These are phyloP conservation scores for Prototheca wickerhamii DNA, from an alignment of 163 green algal species.

Conservation along the genomic window DNA sequence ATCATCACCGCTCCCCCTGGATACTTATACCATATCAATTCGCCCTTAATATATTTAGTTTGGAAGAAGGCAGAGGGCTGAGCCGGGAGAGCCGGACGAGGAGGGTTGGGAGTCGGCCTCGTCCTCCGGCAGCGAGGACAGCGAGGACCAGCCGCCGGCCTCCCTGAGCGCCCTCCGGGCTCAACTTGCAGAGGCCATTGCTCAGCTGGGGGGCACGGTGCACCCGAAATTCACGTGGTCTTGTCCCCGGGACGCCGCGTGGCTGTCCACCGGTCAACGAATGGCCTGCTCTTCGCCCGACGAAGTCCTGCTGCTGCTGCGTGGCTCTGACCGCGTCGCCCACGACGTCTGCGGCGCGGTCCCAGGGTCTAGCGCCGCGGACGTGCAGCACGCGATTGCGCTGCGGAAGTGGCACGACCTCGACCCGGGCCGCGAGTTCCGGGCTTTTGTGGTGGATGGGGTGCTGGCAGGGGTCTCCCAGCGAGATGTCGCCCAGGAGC, in stretches of 20 bases:
- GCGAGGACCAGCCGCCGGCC: background rate
- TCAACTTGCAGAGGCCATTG: constrained; percentile 43
- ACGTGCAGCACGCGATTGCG: constrained; percentile 41
- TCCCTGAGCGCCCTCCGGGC: constrained; percentile 10
- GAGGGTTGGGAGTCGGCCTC: background rate
- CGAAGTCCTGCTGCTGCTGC: constrained; percentile 87
- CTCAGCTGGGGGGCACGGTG: constrained; percentile 63
- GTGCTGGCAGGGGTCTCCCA: constrained; percentile 51
- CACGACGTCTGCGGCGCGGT: constrained; percentile 69
- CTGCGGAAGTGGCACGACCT: constrained; percentile 74
- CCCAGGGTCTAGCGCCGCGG: constrained; percentile 7
- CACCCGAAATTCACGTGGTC: constrained; percentile 92
- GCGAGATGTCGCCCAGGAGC: constrained; percentile 66
- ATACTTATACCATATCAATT: background rate
- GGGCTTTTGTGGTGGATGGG: constrained; percentile 69
- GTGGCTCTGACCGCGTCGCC: constrained; percentile 75
- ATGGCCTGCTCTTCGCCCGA: constrained; percentile 64
- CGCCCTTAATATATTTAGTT: no score
- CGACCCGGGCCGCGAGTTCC: constrained; percentile 76
- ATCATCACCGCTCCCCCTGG: background rate
- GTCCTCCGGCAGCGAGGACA: background rate
- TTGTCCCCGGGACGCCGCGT: constrained; percentile 78
- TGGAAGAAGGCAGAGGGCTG: background rate
- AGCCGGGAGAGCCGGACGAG: background rate
- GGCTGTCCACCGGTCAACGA: constrained; percentile 55